phyloP scores from a whole-genome alignment of 352 stramenopile species.

The Lagenidium giganteum region DNA sequence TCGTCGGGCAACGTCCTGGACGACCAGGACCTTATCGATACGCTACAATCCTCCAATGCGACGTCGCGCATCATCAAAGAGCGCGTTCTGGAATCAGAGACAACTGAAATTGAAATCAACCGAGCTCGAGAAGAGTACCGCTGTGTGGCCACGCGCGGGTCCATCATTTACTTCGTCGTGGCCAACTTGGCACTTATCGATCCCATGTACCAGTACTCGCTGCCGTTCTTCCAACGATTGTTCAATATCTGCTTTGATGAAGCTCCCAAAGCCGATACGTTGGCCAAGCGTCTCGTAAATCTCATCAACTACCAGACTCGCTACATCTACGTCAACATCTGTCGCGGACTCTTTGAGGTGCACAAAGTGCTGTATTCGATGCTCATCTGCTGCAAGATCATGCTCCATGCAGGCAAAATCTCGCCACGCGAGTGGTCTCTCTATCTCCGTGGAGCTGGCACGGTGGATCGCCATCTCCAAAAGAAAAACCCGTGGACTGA shows the following conservation, averaged over 20 bases:
- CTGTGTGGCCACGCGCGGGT: constrained; percentile 79
- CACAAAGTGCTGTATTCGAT: constrained; percentile 91
- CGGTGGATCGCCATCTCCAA: constrained; percentile 10
- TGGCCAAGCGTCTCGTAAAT: constrained; percentile 52
- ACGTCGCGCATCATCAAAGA: constrained; percentile 80
- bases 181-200: constrained; percentile 86
- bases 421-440: constrained; percentile 74
- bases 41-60: constrained; percentile 66
- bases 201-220: constrained; percentile 93
- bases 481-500: constrained; percentile 46
- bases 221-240: constrained; percentile 86
- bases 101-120: constrained; percentile 87
- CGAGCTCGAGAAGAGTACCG: constrained; percentile 84
- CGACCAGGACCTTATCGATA: constrained; percentile 84
- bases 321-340: constrained; percentile 92
- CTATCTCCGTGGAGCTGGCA: constrained; percentile 60
- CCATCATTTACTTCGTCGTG: constrained; percentile 93
- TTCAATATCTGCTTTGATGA: constrained; percentile 87
- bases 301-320: constrained; percentile 85
- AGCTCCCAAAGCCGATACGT: constrained; percentile 29
- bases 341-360: constrained; percentile 87
- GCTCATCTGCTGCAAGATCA: constrained; percentile 91
- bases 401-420: constrained; percentile 67
- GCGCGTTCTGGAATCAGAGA: constrained; percentile 82
- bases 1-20: constrained; percentile 88